These are phyloP conservation scores for carrot (Daucus carota) DNA, from an alignment of 129 eudicot species.

Conservation along the genomic window DNA sequence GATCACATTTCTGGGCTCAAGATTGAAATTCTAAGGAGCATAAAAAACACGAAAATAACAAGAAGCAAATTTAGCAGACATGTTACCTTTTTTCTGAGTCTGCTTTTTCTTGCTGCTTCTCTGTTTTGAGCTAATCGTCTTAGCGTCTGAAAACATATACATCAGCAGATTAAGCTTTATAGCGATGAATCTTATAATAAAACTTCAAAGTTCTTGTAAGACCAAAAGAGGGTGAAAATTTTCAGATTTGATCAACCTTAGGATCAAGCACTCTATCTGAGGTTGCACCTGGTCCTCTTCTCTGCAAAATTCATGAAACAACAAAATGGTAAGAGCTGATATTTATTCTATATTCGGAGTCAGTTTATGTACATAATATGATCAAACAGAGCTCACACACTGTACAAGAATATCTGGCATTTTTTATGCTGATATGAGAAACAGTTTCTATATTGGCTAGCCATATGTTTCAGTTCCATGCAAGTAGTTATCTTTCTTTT, in stretches of 20 bases:
- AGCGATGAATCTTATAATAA: neutral
- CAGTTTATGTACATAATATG: neutral
- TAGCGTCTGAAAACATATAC: slow-evolving; percentile 58
- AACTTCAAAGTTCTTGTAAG: neutral
- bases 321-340: neutral
- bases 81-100: slow-evolving; percentile 80
- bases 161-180: slow-evolving; percentile 10
- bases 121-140: slow-evolving; percentile 98
- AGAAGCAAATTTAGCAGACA: neutral
- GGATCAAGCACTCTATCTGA: slow-evolving; percentile 74
- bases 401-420: neutral
- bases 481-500: slow-evolving; percentile 8
- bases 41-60: neutral
- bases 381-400: neutral
- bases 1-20: neutral
- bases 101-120: slow-evolving; percentile 98
- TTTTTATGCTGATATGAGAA: slow-evolving; percentile 4
- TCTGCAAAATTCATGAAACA: slow-evolving; percentile 45
- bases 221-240: neutral
- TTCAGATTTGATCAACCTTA: slow-evolving; percentile 45
- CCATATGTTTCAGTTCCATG: neutral
- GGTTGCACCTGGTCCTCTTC: slow-evolving; percentile 61
- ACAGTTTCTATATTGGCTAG: neutral
- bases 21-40: neutral
- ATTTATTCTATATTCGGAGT: neutral